Base-by-base conservation (phyloP, 805 yeast species). In the Lipomyces orientalis region DNA sequence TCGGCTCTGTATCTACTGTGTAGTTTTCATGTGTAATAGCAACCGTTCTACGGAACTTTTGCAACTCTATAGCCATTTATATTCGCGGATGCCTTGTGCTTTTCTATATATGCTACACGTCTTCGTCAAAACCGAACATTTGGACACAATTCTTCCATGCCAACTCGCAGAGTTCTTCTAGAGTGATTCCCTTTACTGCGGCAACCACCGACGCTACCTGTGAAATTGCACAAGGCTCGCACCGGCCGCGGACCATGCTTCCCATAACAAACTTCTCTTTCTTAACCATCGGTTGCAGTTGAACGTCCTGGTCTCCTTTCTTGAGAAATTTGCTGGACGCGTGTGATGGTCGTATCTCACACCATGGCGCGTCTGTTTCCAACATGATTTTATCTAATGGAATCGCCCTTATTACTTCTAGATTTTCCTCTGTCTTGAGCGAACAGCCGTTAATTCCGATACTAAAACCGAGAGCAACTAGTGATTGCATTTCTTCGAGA, bases 351-450 rank as follows among this genome's bases (percentile, higher is more conserved):
- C 96, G 83, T 58, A 95, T 86, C 75, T 93, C 98, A 80, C 99
- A 95, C 99, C 99, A 95, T 0, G 99, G 99, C 2, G 98, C 93
- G 79, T 95, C 99, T 16, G 73, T 71, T 76, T 95, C 99, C 9
- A 95, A 84, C 83, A 94, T 79, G 55, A 95, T 77, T 73, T 83
- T 84, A 4, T 87, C 86, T 8, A 87, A 74, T 0, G 98, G 98
- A n/a, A 95, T 85, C 31, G 76, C 74, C 54, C 80, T 79, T 0
- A 88, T 91, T 31, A 88, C 92, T 34, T 83, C 82, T 14, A 93
- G 79, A 75, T 90, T 92, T 70, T 90, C 93, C 65, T 86, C 86
- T 0, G 91, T 87, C 75, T 89, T 90, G 71, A 95, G 83, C 1
- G 98, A 93, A 75, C 98, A 95, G 3, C 99, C 99, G 77, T 95